Base-by-base conservation (phyloP, 202 grass and related monocot genomes). In the Elaeis oleifera region DNA sequence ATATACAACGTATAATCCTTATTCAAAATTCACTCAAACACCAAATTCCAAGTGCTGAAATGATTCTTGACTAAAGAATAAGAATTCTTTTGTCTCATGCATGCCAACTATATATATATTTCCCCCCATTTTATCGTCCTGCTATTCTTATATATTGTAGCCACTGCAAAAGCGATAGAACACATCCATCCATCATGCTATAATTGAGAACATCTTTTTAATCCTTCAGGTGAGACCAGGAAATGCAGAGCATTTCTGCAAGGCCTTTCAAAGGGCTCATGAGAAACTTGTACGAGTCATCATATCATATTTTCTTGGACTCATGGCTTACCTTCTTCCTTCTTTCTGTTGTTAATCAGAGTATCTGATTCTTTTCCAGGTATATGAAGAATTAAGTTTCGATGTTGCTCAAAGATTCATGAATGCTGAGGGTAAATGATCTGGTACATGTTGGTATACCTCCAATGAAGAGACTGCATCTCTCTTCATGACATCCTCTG, bases 231-330 rank as follows among this genome's bases (percentile, higher is more conserved):
- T 56, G 8, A 19, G 53, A 56, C 18, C 18, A 6, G 53, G 9
- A 56, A 18, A 56, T 11, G 53, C 53, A 56, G 53, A 56, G 21
- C 18, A 56, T 19, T 56, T 56, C 53, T 56, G 53, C 53, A 22
- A 56, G 53, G 53, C 18, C 53, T 56, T 56, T 8, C 6, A 56
- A 13, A 56, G 23, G 53, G 53, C 53, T 56, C 53, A 56, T 20
- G 21, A 56, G 16, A 56, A 56, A 20, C 53, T 56, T 56, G 53
- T 56, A 56, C 5, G 18, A 20, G 1, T 56, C 6, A 56, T 4
- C 9, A 9, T 9, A 56, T 16, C 2, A 3, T 56, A 5, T 56
- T 18, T 56, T 20, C 5, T 56, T 6, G 18, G 36, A 13, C 3
- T 44, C 36, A 13, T 13, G 11, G 36, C 20, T 4, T 56, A 6